Percentiles rank a stretch among this genome's conserved stretches.
Evolutionary conservation across 768 basidiomycete genomes (phyloP).

Genomic region (Suillus spraguei): DNA sequence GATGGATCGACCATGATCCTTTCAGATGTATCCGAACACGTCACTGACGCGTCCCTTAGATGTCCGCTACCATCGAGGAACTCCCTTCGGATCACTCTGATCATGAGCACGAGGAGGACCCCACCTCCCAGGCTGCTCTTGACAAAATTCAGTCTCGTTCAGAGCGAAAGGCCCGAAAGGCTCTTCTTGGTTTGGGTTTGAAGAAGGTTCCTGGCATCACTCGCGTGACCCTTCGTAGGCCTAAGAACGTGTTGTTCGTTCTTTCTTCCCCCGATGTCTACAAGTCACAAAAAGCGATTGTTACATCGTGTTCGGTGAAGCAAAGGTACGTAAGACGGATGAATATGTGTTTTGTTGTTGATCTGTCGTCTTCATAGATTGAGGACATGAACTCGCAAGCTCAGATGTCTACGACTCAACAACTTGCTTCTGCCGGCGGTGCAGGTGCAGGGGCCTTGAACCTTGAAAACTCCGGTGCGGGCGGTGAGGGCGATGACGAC

Average conservation of each 20-base stretch:
- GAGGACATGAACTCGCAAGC: constrained; percentile 88
- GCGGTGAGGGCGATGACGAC: constrained; percentile 59
- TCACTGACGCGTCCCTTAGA: constrained; percentile 42
- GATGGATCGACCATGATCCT: constrained; percentile 32
- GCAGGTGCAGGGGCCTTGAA: constrained; percentile 43
- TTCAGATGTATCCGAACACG: constrained; percentile 31
- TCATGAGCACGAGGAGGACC: constrained; percentile 80
- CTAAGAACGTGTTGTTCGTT: constrained; percentile 96
- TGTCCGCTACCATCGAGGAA: constrained; percentile 88
- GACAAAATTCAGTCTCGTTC: constrained; percentile 95
- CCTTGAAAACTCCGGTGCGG: constrained; percentile 53
- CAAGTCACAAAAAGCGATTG: constrained; percentile 97
- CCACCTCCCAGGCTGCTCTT: constrained; percentile 79
- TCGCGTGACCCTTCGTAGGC: constrained; percentile 90
- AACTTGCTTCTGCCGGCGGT: constrained; percentile 58
- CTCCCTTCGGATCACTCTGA: constrained; percentile 79
- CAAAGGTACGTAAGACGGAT: constrained; percentile 58
- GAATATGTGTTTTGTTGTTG: not conserved
- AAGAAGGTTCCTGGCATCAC: constrained; percentile 94
- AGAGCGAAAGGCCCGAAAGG: constrained; percentile 95
- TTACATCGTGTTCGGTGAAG: constrained; percentile 99
- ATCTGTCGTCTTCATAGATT: constrained; percentile 46
- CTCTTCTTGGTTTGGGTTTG: constrained; percentile 86
- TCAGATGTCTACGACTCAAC: constrained; percentile 78
- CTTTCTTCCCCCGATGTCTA: constrained; percentile 94